These are phyloP conservation scores for Arctium minus DNA, from an alignment of 129 eudicot genomes.

Conservation along the genomic window DNA sequence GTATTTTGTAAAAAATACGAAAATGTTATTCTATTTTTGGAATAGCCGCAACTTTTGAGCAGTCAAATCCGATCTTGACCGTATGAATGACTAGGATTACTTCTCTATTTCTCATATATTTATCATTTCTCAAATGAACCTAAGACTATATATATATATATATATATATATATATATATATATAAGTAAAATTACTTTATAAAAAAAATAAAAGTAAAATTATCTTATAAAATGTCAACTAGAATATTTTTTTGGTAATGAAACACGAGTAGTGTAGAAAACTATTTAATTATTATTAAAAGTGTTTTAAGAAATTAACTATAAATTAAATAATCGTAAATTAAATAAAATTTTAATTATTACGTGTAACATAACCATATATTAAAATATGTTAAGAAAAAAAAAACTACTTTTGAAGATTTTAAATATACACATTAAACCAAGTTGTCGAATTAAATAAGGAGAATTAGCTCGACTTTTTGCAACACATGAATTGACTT, in stretches of 20 bases:
- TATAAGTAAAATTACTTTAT: too few relatives aligned
- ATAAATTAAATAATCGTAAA: neutral
- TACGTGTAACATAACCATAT: neutral
- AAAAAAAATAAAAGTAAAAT: neutral
- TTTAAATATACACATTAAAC: neutral
- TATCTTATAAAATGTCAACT: neutral
- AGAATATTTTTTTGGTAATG: neutral
- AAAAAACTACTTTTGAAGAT: neutral
- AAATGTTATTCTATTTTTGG: too few relatives aligned
- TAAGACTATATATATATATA: neutral
- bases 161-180: too few relatives aligned
- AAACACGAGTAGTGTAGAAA: neutral
- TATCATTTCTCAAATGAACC: too few relatives aligned
- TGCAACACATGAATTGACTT: neutral
- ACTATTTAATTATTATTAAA: neutral
- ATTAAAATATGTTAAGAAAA: too few relatives aligned
- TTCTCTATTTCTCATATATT: too few relatives aligned
- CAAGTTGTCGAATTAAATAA: neutral
- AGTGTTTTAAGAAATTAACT: neutral
- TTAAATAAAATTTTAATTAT: too few relatives aligned
- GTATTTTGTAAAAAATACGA: too few relatives aligned
- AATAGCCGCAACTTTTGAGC: too few relatives aligned
- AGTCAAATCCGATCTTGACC: too few relatives aligned
- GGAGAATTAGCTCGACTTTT: neutral
- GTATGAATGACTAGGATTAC: too few relatives aligned